phyloP scores from a whole-genome alignment of 495 filamentous ascomycete genomes.

The Hyaloscypha variabilis region DNA sequence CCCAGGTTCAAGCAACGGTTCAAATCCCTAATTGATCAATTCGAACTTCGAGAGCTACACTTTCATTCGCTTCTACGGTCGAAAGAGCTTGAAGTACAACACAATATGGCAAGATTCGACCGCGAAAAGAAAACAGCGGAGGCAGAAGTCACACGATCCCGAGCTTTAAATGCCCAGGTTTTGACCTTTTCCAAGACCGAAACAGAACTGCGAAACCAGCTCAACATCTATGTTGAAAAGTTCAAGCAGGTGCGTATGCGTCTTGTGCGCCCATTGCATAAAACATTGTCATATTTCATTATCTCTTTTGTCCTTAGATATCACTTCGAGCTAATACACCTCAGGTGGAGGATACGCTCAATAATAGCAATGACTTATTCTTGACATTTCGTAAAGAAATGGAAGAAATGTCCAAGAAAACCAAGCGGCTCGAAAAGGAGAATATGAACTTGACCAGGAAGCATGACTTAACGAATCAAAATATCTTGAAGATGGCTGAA shows the following conservation, averaged over 20 bases:
- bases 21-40: conserved; percentile 93
- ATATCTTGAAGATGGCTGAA: conserved; percentile 98
- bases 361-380: conserved; percentile 98
- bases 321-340: conserved; percentile 19
- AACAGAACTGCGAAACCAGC: conserved; percentile 86
- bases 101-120: conserved; percentile 82
- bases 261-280: no score
- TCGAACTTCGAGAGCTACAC: conserved; percentile 89
- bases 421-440: conserved; percentile 95
- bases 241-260: conserved; percentile 88
- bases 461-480: conserved; percentile 89
- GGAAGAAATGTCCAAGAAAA: conserved; percentile 99
- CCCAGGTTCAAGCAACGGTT: conserved; percentile 84
- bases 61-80: conserved; percentile 86
- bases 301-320: no score
- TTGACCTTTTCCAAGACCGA: conserved; percentile 97
- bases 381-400: conserved; percentile 98
- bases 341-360: conserved; percentile 97
- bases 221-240: conserved; percentile 99
- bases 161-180: conserved; percentile 85
- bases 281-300: no score
- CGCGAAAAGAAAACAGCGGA: conserved; percentile 87
- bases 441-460: conserved; percentile 90
- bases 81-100: conserved; percentile 96
- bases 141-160: conserved; percentile 73